Conservation (phyloP, 75 land plant genomes). For the Pinus albicaulis region DNA sequence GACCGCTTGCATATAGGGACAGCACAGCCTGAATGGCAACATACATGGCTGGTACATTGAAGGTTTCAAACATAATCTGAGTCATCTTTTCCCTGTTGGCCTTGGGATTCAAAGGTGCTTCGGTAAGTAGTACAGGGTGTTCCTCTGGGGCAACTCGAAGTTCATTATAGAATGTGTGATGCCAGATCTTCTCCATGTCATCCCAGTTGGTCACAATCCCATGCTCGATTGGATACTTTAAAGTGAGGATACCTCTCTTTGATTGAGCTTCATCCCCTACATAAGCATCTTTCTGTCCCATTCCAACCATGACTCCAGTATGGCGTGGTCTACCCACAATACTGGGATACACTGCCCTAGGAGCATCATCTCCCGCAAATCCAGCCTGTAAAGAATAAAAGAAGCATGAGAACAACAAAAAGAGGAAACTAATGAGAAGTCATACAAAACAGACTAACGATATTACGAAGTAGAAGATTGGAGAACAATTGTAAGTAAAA, state of each 20-base stretch:
- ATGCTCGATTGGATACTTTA: conserved; percentile 76
- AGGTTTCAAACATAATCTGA: conserved; percentile 51
- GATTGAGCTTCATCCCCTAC: conserved; percentile 60
- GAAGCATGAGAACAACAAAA: no score
- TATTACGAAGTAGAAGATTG: no score
- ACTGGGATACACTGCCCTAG: conserved; percentile 56
- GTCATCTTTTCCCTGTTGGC: conserved; percentile 81
- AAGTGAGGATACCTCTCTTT: conserved; percentile 50
- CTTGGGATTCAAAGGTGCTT: conserved; percentile 78
- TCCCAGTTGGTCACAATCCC: conserved; percentile 84
- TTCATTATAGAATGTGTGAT: conserved; percentile 83
- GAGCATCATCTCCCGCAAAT: conserved; percentile 67
- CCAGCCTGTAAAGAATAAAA: no score
- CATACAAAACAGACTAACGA: no score
- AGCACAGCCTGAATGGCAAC: conserved; percentile 41
- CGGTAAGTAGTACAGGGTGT: conserved; percentile 69
- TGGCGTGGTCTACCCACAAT: conserved; percentile 47
- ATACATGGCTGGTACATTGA: conserved; percentile 38
- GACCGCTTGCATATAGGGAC: conserved; percentile 34
- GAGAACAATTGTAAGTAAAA: no score
- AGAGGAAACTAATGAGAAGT: no score
- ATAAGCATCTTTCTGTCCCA: conserved; percentile 53
- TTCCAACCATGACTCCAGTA: conserved; percentile 62
- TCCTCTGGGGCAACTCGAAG: conserved; percentile 65
- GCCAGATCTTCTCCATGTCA: conserved; percentile 95